Base-by-base conservation (phyloP, 495 filamentous ascomycete genomes). In the Podospora tetraspora region DNA sequence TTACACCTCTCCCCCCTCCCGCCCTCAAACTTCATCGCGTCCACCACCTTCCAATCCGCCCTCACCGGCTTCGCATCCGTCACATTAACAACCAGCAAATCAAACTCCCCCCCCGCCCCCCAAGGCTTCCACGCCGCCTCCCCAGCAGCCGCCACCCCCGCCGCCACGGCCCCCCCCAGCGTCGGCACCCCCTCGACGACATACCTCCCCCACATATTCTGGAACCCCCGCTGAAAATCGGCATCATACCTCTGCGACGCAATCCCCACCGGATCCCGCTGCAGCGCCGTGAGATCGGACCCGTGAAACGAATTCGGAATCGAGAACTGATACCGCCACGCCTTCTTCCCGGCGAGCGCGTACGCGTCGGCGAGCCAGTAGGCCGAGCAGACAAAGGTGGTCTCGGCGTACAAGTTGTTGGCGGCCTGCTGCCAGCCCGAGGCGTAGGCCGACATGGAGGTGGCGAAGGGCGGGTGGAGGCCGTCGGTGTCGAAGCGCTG, bases 321-420 rank as follows among this genome's bases (percentile, higher is more conserved):
- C 10, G 83, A 86, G 75, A 85, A 88, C 70, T 90, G 84, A 69
- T 89, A 89, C 34, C 86, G 84, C 81, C 83, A 90, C 21, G 75
- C 75, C 58, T 73, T 59, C 23, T 66, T 70, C 13, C 34, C 37
- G 19, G 19, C 22, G 0, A 3, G 0, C 19, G 69, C 66, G 74
- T 86, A 90, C 10, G 86, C 87, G 56, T 85, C 83, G 19, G 85
- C 87, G 27, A 90, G 78, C 87, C 87, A 91, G 74, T 89, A 85
- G 2, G 85, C 82, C 0, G 88, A 85, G 66, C 88, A 91, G 69
- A 81, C 79, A 63, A 90, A 89, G 3, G 81, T 86, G 9, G 82
- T 84, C 72, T 91, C 89, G 66, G 84, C 84, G 66, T 84, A 87
- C 61, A 90, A 77, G 73, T 88, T 86, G 78, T 84, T 74, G 62